These are phyloP conservation scores for Candida glucosophila DNA, from an alignment of 1,139 yeast genomes.

Conservation along the genomic window DNA sequence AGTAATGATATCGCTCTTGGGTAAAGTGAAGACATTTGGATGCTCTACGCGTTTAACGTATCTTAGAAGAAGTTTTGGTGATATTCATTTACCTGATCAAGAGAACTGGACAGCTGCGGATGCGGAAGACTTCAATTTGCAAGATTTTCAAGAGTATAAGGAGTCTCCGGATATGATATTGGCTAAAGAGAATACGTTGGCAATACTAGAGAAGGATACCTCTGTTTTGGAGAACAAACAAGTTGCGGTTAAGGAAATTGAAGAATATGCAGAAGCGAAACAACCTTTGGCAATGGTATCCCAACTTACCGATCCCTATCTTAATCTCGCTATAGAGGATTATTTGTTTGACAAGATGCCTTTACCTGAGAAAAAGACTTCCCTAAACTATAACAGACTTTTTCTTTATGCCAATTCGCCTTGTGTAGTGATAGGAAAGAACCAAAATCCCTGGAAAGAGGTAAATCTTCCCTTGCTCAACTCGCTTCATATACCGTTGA, in stretches of 20 bases:
- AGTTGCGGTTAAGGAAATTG: no score
- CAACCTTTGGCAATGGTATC: slow-evolving; percentile 35
- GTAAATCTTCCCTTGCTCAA: slow-evolving; percentile 55
- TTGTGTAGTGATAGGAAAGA: slow-evolving; percentile 91
- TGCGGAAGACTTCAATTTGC: slow-evolving; percentile 28
- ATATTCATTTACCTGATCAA: slow-evolving; percentile 26
- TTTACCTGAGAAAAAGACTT: slow-evolving; percentile 12
- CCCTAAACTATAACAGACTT: slow-evolving; percentile 39
- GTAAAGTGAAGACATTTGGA: no score
- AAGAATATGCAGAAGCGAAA: slow-evolving; percentile 9
- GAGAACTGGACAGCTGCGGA: slow-evolving; percentile 29
- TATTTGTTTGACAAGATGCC: slow-evolving; percentile 65
- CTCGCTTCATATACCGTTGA: slow-evolving; percentile 50
- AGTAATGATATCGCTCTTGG: no score
- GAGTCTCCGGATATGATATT: slow-evolving; percentile 20
- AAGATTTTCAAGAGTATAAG: slow-evolving; percentile 32
- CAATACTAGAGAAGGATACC: no score
- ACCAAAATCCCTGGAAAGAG: slow-evolving; percentile 93
- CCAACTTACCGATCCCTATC: slow-evolving; percentile 51
- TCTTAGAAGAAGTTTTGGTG: slow-evolving; percentile 5
- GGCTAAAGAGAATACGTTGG: slow-evolving; percentile 1
- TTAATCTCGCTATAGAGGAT: slow-evolving; percentile 79
- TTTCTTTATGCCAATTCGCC: slow-evolving; percentile 71
- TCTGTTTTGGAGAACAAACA: background rate
- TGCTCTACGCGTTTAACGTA: no score